Evolutionary conservation across 2,329 filamentous ascomycete genomes (phyloP), one percentile per base, ranked within the genome.

Genomic region (Phoma sp.): DNA sequence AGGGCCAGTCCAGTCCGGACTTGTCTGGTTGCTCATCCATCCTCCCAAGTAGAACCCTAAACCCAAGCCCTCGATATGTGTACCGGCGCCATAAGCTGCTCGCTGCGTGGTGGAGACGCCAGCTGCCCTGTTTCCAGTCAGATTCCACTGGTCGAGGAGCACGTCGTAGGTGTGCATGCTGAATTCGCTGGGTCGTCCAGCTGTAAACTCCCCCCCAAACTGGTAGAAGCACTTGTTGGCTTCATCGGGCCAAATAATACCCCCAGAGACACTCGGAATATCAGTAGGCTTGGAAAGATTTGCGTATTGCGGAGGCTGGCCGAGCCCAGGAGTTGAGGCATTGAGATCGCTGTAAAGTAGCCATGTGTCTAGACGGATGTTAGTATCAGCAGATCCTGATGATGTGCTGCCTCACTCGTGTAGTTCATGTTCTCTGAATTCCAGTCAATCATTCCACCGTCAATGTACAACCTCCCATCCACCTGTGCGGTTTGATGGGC

Each of bases 221-320:
- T 85, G 76, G 66, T 86, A 88, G 44, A 89, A 80, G 38, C 81
- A 78, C 67, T 87, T 87, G 73, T 89, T 88, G 35, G 85, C 77
- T 24, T 81, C 76, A 67, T 88, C 86, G 7, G 80, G 76, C 85
- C 85, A 88, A 12, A 88, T 73, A 3, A 81, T 68, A 10, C 79
- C 80, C 24, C 80, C 78, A 38, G 74, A 72, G 7, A 82, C 73
- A 56, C 76, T 74, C 0, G 86, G 86, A n/a, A 88, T 77, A 3
- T 80, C 79, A 15, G 74, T 74, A 55, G 86, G 85, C 68, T 88
- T 88, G 33, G 81, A 82, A 8, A 88, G 76, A 52, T 87, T 85
- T 33, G 81, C 79, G 52, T 84, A 78, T 27, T 86, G 77, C 37
- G 78, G 76, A 3, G 85, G 86, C 77, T 81, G 78, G 3, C 69